phyloP scores from a whole-genome alignment of 176 grass and related monocot genomes.

The Poa pratensis region DNA sequence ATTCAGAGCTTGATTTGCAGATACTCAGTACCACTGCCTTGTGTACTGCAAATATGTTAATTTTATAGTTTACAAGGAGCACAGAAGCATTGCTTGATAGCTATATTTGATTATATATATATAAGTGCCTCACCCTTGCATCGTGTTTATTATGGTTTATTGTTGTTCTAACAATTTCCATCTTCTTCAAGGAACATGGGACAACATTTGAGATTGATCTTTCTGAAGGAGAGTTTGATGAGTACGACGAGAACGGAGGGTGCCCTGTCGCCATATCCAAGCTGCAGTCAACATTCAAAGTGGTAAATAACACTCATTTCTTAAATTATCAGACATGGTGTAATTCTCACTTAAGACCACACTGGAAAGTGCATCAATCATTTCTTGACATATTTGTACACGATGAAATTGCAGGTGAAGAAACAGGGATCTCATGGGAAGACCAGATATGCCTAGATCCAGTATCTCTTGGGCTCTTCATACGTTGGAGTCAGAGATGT shows the following conservation, averaged over 20 bases:
- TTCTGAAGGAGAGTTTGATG: conserved; percentile 82
- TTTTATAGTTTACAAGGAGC: conserved; percentile 4
- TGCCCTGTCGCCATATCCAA: conserved; percentile 78
- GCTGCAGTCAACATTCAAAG: conserved; percentile 75
- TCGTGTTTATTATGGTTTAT: neutral
- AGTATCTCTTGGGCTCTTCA: neutral
- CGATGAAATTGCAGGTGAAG: conserved; percentile 48
- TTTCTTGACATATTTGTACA: conserved; percentile 28
- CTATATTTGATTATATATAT: conserved; percentile 20
- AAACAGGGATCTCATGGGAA: conserved; percentile 41
- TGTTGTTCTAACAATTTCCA: conserved; percentile 18
- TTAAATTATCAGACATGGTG: neutral
- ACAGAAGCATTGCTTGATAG: neutral
- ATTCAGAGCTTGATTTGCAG: conserved; percentile 2
- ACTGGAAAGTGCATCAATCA: neutral
- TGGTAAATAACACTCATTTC: conserved; percentile 57
- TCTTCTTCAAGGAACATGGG: conserved; percentile 53
- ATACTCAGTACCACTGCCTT: neutral
- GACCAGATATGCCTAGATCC: conserved; percentile 44
- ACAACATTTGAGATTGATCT: conserved; percentile 81
- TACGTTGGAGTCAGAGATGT: conserved; percentile 34
- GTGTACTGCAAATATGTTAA: neutral
- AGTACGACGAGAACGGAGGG: conserved; percentile 89
- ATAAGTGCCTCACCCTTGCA: neutral
- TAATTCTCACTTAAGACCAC: neutral